Conservation (phyloP, 2,329 filamentous ascomycete genomes). For the Aspergillus floridensis region DNA sequence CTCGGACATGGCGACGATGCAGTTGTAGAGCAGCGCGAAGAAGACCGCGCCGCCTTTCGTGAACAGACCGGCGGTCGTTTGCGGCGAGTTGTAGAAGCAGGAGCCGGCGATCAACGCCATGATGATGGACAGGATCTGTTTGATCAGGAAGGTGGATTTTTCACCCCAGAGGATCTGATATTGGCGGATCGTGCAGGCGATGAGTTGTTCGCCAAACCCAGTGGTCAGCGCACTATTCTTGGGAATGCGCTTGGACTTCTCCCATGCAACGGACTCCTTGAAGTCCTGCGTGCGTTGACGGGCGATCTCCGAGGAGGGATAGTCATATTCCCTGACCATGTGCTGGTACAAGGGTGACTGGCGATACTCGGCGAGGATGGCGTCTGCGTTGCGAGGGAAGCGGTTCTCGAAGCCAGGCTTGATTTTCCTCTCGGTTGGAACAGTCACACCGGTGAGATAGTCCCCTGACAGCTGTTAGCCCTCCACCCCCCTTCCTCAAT, state of each 20-base stretch:
- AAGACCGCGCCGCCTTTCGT: constrained; percentile 62
- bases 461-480: constrained; percentile 37
- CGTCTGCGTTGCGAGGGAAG: constrained; percentile 43
- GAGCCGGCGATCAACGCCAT: constrained; percentile 64
- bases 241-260: constrained; percentile 55
- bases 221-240: constrained; percentile 56
- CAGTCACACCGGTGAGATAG: constrained; percentile 64
- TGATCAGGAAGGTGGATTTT: constrained; percentile 61
- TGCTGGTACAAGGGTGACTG: constrained; percentile 48
- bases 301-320: constrained; percentile 50
- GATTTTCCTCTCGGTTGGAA: constrained; percentile 49
- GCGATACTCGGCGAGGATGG: constrained; percentile 51
- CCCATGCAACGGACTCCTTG: constrained; percentile 49
- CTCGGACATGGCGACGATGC: constrained; percentile 62
- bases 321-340: constrained; percentile 58
- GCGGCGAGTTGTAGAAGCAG: constrained; percentile 63
- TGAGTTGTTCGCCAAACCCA: constrained; percentile 54
- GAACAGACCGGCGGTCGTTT: constrained; percentile 60
- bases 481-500: not conserved
- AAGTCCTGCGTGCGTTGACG: constrained; percentile 54
- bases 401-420: constrained; percentile 40
- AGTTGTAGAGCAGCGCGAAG: constrained; percentile 60
- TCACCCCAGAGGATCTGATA: constrained; percentile 66
- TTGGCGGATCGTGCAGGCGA: constrained; percentile 56
- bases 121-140: constrained; percentile 55